phyloP scores from a whole-genome alignment of 345 rosid genomes.

The Salix arbutifolia region DNA sequence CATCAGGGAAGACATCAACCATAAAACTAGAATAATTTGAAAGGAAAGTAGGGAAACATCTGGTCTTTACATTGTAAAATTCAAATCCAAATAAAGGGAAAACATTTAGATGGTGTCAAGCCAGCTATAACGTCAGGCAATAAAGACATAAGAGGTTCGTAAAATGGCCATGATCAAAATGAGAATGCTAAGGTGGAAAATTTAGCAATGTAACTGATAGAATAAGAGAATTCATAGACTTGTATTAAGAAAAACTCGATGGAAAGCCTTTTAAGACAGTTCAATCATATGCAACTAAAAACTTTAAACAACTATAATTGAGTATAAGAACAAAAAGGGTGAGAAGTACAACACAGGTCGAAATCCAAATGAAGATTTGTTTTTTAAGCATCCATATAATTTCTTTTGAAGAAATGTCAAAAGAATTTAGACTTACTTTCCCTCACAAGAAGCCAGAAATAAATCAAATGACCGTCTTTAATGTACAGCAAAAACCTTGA shows the following conservation, averaged over 20 bases:
- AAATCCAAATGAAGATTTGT: not conserved
- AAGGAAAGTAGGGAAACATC: not conserved
- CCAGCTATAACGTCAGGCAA: not conserved
- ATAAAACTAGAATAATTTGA: too few species aligned
- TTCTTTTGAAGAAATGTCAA: not conserved
- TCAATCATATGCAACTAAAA: not conserved
- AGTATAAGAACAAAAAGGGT: not conserved
- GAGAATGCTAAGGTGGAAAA: not conserved
- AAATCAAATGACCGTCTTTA: not conserved
- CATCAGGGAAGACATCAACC: not conserved
- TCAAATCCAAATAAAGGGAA: too few species aligned
- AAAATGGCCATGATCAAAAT: not conserved
- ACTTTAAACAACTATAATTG: not conserved
- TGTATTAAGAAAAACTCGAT: not conserved
- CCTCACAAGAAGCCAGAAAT: not conserved
- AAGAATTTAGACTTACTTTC: not conserved
- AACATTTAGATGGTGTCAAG: not conserved
- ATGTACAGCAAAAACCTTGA: not conserved
- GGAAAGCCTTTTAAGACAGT: not conserved
- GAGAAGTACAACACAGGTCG: not conserved
- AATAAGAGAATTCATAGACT: not conserved
- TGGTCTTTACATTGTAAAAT: too few species aligned
- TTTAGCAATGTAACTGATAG: not conserved
- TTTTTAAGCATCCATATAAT: too few species aligned
- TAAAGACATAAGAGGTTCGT: not conserved